phyloP scores from a whole-genome alignment of 768 basidiomycete species.

The Russula dissimulans region DNA sequence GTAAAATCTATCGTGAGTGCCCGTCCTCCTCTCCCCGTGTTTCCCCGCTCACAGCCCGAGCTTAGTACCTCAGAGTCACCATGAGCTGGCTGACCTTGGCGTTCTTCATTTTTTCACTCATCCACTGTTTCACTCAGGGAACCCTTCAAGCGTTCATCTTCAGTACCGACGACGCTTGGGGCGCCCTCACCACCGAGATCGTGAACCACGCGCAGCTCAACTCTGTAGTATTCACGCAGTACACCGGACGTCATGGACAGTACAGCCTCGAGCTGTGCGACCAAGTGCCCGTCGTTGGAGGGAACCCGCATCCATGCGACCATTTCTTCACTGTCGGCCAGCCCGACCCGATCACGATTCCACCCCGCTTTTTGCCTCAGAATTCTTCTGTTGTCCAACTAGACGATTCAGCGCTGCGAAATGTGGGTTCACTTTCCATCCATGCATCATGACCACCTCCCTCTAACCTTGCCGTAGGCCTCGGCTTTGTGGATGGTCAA shows the following conservation, averaged over 20 bases:
- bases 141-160: conserved; percentile 42
- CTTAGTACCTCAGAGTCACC: conserved; percentile 26
- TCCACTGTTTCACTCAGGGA: conserved; percentile 45
- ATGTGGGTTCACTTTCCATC: not conserved
- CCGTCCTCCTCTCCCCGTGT: not conserved
- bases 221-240: conserved; percentile 25
- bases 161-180: conserved; percentile 36
- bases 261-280: conserved; percentile 37
- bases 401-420: not conserved
- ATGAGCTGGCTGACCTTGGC: conserved; percentile 26
- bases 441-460: not conserved
- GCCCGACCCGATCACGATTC: conserved; percentile 28
- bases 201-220: conserved; percentile 31
- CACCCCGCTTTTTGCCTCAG: not conserved
- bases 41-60: not conserved
- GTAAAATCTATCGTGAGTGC: conserved; percentile 4
- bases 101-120: conserved; percentile 43
- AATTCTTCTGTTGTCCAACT: not conserved
- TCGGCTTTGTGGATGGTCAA: not conserved
- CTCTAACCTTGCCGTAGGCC: not conserved
- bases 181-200: conserved; percentile 31
- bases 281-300: conserved; percentile 33
- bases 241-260: conserved; percentile 21
- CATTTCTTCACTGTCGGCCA: conserved; percentile 14
- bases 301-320: conserved; percentile 9